These are phyloP conservation scores for Candida multigemmis DNA, from an alignment of 805 yeast genomes.

Conservation along the genomic window DNA sequence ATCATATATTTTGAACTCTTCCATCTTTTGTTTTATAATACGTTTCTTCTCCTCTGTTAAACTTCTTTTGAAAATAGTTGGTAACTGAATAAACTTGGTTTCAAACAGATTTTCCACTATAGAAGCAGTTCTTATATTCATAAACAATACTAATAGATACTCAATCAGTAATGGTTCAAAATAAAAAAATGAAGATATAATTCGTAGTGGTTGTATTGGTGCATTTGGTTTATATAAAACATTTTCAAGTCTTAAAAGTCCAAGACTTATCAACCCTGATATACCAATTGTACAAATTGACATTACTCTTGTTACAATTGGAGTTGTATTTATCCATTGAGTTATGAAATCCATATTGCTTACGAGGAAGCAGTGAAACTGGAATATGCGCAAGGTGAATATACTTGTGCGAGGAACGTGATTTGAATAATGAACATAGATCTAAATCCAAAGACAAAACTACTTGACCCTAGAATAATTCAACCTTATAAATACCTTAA, in stretches of 20 bases:
- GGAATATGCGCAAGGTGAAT: too few relatives aligned
- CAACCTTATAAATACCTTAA: slow-evolving; percentile 23
- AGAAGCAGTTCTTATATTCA: slow-evolving; percentile 11
- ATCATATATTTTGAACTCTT: slow-evolving; percentile 15
- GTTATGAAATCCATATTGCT: too few relatives aligned
- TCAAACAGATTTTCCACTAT: slow-evolving; percentile 15
- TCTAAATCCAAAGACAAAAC: too few relatives aligned
- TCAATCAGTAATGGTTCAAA: slow-evolving; percentile 16
- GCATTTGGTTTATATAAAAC: too few relatives aligned
- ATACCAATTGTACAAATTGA: too few relatives aligned
- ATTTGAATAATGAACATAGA: too few relatives aligned
- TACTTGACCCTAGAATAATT: slow-evolving; percentile 5
- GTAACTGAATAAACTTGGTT: slow-evolving; percentile 11
- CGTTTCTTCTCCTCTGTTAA: slow-evolving; percentile 10
- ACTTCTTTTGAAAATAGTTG: slow-evolving; percentile 6
- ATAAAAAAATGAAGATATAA: slow-evolving; percentile 23
- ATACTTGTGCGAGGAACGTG: too few relatives aligned
- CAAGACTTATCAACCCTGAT: too few relatives aligned
- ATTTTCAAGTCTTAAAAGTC: too few relatives aligned
- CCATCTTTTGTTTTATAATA: slow-evolving; percentile 7
- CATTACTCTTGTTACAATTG: too few relatives aligned
- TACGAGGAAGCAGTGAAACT: too few relatives aligned
- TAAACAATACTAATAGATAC: slow-evolving; percentile 11
- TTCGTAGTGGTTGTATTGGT: slow-evolving; percentile 31
- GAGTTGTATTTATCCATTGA: too few relatives aligned